Conservation (phyloP, 2,329 filamentous ascomycete species). For the Pseudogymnoascus verrucosus region DNA sequence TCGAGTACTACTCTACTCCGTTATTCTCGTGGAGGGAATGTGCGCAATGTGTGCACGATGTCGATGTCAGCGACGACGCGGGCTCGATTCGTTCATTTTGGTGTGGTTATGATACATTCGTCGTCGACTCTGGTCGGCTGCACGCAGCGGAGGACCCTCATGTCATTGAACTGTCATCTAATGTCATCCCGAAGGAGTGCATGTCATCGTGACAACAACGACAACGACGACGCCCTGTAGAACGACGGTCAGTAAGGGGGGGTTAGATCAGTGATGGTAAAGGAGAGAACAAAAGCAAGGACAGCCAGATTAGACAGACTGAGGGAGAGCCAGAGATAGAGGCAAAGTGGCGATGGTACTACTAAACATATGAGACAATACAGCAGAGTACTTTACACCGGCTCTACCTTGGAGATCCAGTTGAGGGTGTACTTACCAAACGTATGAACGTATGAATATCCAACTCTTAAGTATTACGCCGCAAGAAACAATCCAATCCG, state of each 20-base stretch:
- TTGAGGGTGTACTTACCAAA: background rate
- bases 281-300: background rate
- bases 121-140: background rate
- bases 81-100: background rate
- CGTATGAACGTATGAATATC: background rate
- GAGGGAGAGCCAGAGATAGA: background rate
- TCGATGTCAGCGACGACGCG: background rate
- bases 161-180: background rate
- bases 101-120: background rate
- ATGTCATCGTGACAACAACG: conserved; percentile 4
- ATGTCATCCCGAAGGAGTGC: background rate
- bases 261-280: background rate
- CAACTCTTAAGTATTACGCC: background rate
- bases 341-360: background rate
- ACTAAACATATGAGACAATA: background rate
- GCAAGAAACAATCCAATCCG: background rate
- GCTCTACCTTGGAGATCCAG: too few relatives aligned
- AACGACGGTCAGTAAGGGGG: background rate
- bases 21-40: background rate
- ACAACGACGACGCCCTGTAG: background rate
- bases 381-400: background rate
- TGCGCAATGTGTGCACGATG: background rate
- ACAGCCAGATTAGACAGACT: background rate
- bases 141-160: background rate
- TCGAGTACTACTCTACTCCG: background rate